These are phyloP conservation scores for Isatis tinctoria DNA, from an alignment of 345 rosid species.

Conservation along the genomic window DNA sequence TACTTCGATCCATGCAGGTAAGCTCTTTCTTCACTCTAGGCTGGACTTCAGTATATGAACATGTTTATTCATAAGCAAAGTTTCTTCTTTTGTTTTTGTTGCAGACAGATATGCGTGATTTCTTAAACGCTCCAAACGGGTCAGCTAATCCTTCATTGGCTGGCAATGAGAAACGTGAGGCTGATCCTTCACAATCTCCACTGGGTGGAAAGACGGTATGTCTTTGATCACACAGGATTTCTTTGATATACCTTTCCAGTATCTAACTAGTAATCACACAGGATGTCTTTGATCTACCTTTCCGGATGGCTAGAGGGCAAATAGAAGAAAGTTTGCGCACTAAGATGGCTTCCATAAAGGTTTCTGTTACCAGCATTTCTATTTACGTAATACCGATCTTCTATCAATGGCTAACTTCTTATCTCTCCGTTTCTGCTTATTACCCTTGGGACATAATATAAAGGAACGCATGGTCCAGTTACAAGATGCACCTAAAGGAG, in stretches of 20 bases:
- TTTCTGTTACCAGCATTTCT: constrained; percentile 13
- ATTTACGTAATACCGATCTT: background rate
- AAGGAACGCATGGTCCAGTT: constrained; percentile 66
- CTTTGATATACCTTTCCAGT: constrained; percentile 72
- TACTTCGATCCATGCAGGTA: constrained; percentile 96
- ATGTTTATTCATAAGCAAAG: background rate
- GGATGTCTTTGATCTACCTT: constrained; percentile 96
- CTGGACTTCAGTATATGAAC: background rate
- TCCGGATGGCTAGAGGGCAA: constrained; percentile 93
- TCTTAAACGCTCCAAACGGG: constrained; percentile 83
- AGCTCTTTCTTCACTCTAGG: background rate
- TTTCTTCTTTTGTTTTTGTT: background rate
- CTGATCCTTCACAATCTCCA: constrained; percentile 79
- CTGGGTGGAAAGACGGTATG: constrained; percentile 91
- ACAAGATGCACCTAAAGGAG: constrained; percentile 87
- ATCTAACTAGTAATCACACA: constrained; percentile 25
- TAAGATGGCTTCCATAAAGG: constrained; percentile 97
- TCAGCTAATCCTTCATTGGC: constrained; percentile 67
- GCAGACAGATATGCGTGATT: constrained; percentile 95
- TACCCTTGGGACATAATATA: background rate
- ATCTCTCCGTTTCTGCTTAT: background rate
- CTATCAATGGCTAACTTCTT: background rate
- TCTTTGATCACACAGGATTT: constrained; percentile 55
- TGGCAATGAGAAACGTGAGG: constrained; percentile 55
- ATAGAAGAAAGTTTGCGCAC: constrained; percentile 93